Conservation (phyloP, 805 yeast genomes). For the Jamesozyma spencerorum region DNA sequence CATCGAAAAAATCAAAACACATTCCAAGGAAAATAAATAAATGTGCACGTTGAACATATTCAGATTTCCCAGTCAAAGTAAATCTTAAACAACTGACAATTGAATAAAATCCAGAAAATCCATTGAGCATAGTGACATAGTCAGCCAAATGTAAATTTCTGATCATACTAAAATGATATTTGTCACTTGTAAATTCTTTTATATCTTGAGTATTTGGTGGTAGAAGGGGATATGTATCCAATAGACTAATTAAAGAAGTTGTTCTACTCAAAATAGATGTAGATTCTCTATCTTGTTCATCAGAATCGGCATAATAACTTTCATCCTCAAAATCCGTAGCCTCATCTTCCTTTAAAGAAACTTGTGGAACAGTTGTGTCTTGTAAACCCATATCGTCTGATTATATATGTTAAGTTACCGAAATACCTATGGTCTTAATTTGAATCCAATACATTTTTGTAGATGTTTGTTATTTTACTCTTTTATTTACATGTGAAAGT, state of each 20-base stretch:
- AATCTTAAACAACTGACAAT: conserved; percentile 78
- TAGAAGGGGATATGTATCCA: conserved; percentile 49
- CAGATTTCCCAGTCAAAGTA: conserved; percentile 56
- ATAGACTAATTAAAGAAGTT: conserved; percentile 46
- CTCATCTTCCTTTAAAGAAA: background rate
- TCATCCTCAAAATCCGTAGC: background rate
- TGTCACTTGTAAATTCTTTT: conserved; percentile 69
- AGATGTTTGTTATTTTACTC: too few relatives aligned
- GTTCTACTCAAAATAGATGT: conserved; percentile 28
- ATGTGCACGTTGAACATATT: conserved; percentile 79
- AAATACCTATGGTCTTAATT: too few relatives aligned
- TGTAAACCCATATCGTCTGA: too few relatives aligned
- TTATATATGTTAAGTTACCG: too few relatives aligned
- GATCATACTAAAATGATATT: conserved; percentile 76
- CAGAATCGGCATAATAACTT: background rate
- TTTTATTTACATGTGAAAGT: too few relatives aligned
- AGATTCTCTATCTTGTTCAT: background rate
- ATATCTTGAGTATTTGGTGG: conserved; percentile 73
- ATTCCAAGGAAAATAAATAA: conserved; percentile 82
- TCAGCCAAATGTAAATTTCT: conserved; percentile 91
- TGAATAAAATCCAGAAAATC: conserved; percentile 87
- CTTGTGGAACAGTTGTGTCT: background rate
- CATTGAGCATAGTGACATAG: conserved; percentile 85
- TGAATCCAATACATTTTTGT: too few relatives aligned
- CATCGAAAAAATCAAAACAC: conserved; percentile 93